Evolutionary conservation across 2,329 filamentous ascomycete species (phyloP).

Genomic region (Periconia sp.): DNA sequence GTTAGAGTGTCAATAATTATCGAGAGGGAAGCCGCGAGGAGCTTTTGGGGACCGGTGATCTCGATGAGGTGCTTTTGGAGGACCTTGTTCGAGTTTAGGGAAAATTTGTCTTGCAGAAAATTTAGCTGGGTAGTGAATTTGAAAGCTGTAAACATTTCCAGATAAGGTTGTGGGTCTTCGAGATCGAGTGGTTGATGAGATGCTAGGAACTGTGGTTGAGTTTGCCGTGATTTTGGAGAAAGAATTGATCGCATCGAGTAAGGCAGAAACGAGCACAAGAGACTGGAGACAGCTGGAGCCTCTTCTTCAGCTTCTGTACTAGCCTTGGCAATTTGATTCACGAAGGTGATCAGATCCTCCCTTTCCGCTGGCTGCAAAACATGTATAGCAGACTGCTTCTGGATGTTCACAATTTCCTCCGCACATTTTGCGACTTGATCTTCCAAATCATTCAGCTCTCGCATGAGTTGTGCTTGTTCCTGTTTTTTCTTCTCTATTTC

Average conservation of each 20-base stretch:
- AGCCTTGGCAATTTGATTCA: conserved; percentile 25
- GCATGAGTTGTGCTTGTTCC: conserved; percentile 35
- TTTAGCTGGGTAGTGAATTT: conserved; percentile 62
- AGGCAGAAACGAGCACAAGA: conserved; percentile 49
- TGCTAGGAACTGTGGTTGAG: conserved; percentile 50
- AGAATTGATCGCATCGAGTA: conserved; percentile 35
- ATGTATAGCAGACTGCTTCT: conserved; percentile 21
- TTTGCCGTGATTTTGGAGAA: conserved; percentile 26
- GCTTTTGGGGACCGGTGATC: conserved; percentile 55
- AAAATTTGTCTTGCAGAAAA: conserved; percentile 23
- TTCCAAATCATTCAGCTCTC: conserved; percentile 38
- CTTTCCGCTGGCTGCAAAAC: conserved; percentile 25
- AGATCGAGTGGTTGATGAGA: conserved; percentile 71
- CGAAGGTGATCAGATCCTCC: conserved; percentile 31
- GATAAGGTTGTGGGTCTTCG: conserved; percentile 69
- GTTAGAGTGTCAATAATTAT: conserved; percentile 57
- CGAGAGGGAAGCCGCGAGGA: conserved; percentile 65
- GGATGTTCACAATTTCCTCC: conserved; percentile 33
- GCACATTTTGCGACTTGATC: conserved; percentile 36
- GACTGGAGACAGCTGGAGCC: conserved; percentile 33
- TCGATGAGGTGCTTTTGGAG: conserved; percentile 59
- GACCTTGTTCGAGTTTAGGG: conserved; percentile 17
- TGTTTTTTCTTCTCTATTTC: conserved; percentile 35
- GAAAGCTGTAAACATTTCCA: conserved; percentile 74
- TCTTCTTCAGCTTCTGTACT: conserved; percentile 20